Conservation (phyloP, 441 rosid species). For the Lepidium campestre region DNA sequence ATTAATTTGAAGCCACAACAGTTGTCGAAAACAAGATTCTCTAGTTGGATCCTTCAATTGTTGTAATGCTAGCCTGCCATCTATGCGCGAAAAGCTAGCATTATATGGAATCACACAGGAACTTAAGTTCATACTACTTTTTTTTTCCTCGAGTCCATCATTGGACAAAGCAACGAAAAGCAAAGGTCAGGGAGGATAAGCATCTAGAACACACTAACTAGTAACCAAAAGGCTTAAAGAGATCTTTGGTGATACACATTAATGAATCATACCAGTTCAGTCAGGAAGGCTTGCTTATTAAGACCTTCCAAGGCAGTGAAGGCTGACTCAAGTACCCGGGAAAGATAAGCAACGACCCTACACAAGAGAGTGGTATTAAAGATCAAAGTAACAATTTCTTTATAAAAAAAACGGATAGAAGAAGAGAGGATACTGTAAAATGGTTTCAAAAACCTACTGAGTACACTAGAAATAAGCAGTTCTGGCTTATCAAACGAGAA, state of each 20-base stretch:
- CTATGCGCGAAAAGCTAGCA: neutral
- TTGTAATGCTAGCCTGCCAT: neutral
- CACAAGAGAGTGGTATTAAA: slow-evolving; percentile 21
- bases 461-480: slow-evolving; percentile 1
- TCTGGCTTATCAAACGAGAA: neutral
- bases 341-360: slow-evolving; percentile 96
- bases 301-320: slow-evolving; percentile 96
- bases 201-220: neutral
- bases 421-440: neutral
- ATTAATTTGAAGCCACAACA: neutral
- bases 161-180: neutral
- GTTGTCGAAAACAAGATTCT: neutral
- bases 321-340: slow-evolving; percentile 96
- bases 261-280: slow-evolving; percentile 71
- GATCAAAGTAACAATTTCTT: neutral
- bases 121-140: neutral
- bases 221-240: neutral
- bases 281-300: slow-evolving; percentile 95
- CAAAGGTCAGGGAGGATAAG: neutral
- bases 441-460: neutral
- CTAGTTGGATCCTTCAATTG: neutral
- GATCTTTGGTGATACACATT: neutral
- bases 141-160: neutral
- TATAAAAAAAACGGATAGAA: neutral
- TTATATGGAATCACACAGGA: neutral